Evolutionary conservation across 2,329 filamentous ascomycete species (phyloP).

Genomic region (Exophiala dermatitidis): DNA sequence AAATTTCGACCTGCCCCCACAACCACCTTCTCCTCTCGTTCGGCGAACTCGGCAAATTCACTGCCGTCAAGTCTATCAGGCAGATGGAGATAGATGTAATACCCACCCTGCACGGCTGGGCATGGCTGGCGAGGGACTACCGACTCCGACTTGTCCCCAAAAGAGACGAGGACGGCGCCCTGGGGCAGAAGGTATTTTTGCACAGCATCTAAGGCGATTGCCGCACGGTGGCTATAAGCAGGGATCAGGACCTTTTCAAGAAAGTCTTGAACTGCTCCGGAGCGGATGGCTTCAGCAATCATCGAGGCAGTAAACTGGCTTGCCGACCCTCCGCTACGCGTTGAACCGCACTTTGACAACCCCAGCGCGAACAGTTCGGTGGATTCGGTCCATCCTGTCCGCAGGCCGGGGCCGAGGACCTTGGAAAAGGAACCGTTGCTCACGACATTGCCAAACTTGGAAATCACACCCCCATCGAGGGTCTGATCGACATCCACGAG

Average conservation of each 20-base stretch:
- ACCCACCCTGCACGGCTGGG: slow-evolving; percentile 61
- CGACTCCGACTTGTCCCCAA: slow-evolving; percentile 17
- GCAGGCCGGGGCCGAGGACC: slow-evolving; percentile 67
- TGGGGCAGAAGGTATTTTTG: slow-evolving; percentile 53
- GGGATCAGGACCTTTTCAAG: slow-evolving; percentile 49
- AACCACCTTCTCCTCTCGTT: slow-evolving; percentile 57
- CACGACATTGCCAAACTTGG: slow-evolving; percentile 68
- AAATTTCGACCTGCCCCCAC: slow-evolving; percentile 65
- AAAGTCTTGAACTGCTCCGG: slow-evolving; percentile 46
- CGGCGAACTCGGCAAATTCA: slow-evolving; percentile 52
- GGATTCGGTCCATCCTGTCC: slow-evolving; percentile 79
- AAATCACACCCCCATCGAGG: slow-evolving; percentile 54
- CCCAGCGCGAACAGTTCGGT: slow-evolving; percentile 54
- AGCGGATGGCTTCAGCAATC: slow-evolving; percentile 47
- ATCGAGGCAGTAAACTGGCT: slow-evolving; percentile 53
- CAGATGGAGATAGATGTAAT: slow-evolving; percentile 73
- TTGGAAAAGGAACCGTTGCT: slow-evolving; percentile 90
- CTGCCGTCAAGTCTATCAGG: slow-evolving; percentile 47
- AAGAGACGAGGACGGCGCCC: slow-evolving; percentile 46
- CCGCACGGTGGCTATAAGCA: slow-evolving; percentile 47
- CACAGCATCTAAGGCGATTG: slow-evolving; percentile 53
- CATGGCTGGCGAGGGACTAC: slow-evolving; percentile 13
- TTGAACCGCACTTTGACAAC: slow-evolving; percentile 52
- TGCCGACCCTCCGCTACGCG: slow-evolving; percentile 52
- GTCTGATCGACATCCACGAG: slow-evolving; percentile 69